A percentile compares a stretch with the other conserved stretches of the same genome.
These are phyloP conservation scores for Aspergillus tubingensis DNA, from an alignment of 2,329 filamentous ascomycete genomes.

Conservation along the genomic window DNA sequence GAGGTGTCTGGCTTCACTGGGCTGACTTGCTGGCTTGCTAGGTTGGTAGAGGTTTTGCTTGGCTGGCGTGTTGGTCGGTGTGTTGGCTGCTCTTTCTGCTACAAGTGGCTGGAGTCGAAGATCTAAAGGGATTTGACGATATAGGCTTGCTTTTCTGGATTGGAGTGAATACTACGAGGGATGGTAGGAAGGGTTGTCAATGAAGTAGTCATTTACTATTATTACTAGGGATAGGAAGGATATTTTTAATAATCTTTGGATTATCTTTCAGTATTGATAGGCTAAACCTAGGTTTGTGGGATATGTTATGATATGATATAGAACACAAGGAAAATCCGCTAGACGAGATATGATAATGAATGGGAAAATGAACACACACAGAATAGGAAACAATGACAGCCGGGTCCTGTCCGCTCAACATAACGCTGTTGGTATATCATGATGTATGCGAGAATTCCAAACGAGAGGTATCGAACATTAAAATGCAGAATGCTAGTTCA, in stretches of 20 bases:
- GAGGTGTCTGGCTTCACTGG: neutral
- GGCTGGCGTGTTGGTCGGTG: no score
- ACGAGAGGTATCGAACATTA: slow-evolving; percentile 9
- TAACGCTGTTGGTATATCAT: slow-evolving; percentile 26
- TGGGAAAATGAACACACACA: slow-evolving; percentile 5
- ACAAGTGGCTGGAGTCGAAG: no score
- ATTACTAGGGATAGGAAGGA: no score
- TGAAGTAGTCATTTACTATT: no score
- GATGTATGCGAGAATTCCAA: slow-evolving; percentile 15
- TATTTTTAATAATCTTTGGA: neutral
- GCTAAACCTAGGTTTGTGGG: no score
- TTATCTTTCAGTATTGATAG: neutral
- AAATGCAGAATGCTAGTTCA: slow-evolving; percentile 8
- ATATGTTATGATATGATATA: neutral
- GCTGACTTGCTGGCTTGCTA: neutral
- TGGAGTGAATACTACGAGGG: no score
- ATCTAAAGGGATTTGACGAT: no score
- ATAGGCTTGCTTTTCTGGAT: no score
- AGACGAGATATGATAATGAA: neutral
- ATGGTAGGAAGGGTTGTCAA: no score
- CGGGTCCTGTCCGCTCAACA: slow-evolving; percentile 17
- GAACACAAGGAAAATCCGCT: neutral
- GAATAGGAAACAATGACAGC: slow-evolving; percentile 8
- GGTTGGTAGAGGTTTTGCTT: no score
- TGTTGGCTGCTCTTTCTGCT: no score